Conservation (phyloP, 306 rosid genomes). For the Vigna nakashimae region DNA sequence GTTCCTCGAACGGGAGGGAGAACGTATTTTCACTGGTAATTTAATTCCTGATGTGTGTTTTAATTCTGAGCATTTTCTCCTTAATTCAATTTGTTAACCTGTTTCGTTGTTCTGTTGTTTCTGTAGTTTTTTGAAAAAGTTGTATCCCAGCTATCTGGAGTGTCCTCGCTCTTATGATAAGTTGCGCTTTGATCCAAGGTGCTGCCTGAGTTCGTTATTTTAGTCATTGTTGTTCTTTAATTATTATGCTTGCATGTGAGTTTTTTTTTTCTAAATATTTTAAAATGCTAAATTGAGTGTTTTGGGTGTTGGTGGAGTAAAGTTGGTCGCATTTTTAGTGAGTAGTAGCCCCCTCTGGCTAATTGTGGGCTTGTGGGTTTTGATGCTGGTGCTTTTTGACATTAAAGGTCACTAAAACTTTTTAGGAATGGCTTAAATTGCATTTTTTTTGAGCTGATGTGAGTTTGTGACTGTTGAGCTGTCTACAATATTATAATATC, state of each 20-base stretch:
- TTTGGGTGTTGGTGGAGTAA: slow-evolving; percentile 38
- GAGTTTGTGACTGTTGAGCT: slow-evolving; percentile 24
- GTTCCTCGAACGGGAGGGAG: slow-evolving; percentile 98
- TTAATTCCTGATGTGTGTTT: neutral
- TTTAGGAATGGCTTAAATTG: slow-evolving; percentile 34
- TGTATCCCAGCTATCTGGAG: slow-evolving; percentile 79
- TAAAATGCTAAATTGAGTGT: neutral
- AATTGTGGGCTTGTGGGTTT: slow-evolving; percentile 32
- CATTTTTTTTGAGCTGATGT: slow-evolving; percentile 26
- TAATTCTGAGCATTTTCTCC: neutral
- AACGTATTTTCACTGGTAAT: slow-evolving; percentile 88
- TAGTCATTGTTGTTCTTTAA: slow-evolving; percentile 4
- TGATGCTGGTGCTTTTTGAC: slow-evolving; percentile 27
- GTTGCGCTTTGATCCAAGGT: slow-evolving; percentile 99
- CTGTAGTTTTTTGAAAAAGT: slow-evolving; percentile 82
- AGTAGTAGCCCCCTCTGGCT: slow-evolving; percentile 16
- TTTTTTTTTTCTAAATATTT: slow-evolving; percentile 3
- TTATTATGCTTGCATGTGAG: neutral
- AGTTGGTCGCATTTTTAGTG: slow-evolving; percentile 20
- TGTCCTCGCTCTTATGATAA: slow-evolving; percentile 97
- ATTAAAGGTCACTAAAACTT: slow-evolving; percentile 5
- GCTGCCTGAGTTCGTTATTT: slow-evolving; percentile 25
- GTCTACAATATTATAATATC: slow-evolving; percentile 10
- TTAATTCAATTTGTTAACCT: slow-evolving; percentile 34
- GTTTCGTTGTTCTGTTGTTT: slow-evolving; percentile 38